Percentiles rank a stretch among this genome's conserved stretches.
Evolutionary conservation across 2,329 filamentous ascomycete genomes (phyloP).

Genomic region (Daldinia sp.): DNA sequence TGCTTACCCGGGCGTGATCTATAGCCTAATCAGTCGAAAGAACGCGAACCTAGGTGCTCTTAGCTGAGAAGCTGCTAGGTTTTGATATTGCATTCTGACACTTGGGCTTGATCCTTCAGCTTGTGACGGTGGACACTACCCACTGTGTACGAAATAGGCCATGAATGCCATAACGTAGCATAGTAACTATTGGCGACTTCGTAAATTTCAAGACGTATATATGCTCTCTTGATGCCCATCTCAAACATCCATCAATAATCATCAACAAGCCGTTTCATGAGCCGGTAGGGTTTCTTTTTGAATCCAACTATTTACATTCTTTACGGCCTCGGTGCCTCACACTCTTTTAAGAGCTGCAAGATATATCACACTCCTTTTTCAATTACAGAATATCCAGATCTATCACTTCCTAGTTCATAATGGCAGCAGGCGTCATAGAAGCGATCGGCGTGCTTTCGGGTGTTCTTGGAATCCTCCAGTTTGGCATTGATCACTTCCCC

Average conservation of each 20-base stretch:
- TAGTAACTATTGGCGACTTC: not conserved
- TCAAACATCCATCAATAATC: not conserved
- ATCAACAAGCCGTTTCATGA: conserved; percentile 2
- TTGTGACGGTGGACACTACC: too few relatives aligned
- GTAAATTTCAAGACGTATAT: conserved; percentile 19
- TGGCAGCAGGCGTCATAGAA: conserved; percentile 38
- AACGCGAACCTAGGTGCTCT: not conserved
- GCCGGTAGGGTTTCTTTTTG: not conserved
- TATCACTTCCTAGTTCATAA: conserved; percentile 12
- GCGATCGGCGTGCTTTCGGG: conserved; percentile 43
- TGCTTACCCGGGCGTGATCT: not conserved
- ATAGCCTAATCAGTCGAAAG: not conserved
- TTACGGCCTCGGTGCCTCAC: conserved; percentile 21
- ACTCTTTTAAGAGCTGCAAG: conserved; percentile 8
- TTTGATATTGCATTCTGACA: not conserved
- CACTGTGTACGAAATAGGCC: not conserved
- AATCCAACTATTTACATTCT: conserved; percentile 26
- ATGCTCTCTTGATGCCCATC: not conserved
- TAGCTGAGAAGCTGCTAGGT: not conserved
- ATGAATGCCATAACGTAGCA: not conserved
- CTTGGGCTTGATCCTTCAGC: conserved; percentile 6
- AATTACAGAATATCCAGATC: not conserved
- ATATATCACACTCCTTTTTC: conserved; percentile 3
- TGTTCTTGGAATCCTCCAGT: conserved; percentile 42
- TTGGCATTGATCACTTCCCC: conserved; percentile 41